Conservation (phyloP, 139 green algal species). For the Haematococcus sp. region DNA sequence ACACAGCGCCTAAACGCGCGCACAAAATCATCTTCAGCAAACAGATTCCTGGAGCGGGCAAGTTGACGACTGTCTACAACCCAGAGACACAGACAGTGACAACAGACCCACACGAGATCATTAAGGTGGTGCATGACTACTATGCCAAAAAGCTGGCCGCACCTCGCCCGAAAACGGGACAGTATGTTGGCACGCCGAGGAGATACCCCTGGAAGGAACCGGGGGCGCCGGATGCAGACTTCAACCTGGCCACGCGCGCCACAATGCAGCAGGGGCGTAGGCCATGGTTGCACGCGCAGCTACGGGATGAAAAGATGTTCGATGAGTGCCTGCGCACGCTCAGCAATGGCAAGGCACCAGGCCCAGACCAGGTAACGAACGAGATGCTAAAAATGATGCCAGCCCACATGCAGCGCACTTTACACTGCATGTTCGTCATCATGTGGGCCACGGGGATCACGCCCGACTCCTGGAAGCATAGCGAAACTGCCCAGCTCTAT, state of each 20-base stretch:
- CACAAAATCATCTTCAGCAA: too few relatives aligned
- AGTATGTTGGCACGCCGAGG: background rate
- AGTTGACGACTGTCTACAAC: too few relatives aligned
- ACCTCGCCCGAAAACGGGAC: background rate
- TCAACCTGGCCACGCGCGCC: background rate
- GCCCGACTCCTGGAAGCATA: conserved; percentile 28
- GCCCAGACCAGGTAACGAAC: conserved; percentile 33
- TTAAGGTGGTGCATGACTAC: background rate
- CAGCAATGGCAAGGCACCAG: conserved; percentile 18
- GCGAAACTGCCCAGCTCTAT: conserved; percentile 29
- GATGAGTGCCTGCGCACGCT: conserved; percentile 9
- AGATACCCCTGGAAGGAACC: background rate
- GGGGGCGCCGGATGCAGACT: background rate
- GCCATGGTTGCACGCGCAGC: conserved; percentile 5
- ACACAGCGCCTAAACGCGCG: too few relatives aligned
- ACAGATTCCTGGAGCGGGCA: too few relatives aligned
- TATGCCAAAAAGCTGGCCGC: background rate
- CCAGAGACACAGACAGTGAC: too few relatives aligned
- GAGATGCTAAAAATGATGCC: conserved; percentile 33
- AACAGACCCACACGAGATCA: background rate
- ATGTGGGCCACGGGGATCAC: conserved; percentile 37
- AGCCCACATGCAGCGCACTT: background rate
- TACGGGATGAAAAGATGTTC: conserved; percentile 16
- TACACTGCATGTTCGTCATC: conserved; percentile 25
- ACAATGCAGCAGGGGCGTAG: background rate